phyloP scores from a whole-genome alignment of 208 protist species.

The Leishmania tarentolae region DNA sequence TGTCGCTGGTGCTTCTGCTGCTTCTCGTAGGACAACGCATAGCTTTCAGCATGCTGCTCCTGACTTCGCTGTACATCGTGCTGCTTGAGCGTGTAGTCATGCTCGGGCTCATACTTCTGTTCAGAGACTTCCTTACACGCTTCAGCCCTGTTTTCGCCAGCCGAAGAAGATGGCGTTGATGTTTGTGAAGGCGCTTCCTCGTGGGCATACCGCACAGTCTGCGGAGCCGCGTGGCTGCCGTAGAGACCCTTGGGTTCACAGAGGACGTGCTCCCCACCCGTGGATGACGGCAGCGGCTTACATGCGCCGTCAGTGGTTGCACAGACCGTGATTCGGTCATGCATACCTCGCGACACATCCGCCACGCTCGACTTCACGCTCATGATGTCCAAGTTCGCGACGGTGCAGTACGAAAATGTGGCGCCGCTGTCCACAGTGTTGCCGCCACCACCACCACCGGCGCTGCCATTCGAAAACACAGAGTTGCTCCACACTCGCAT shows the following conservation, averaged over 20 bases:
- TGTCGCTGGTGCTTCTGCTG: background rate
- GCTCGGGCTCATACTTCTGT: background rate
- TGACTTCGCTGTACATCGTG: background rate
- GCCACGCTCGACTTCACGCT: conserved; percentile 2
- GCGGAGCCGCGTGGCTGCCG: conserved; percentile 1
- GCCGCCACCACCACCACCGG: background rate
- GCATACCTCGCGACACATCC: background rate
- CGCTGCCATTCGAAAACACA: background rate
- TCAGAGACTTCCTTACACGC: background rate
- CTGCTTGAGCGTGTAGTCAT: background rate
- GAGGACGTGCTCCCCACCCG: background rate
- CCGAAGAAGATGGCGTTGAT: background rate
- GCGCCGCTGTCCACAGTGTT: background rate
- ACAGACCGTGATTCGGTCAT: background rate
- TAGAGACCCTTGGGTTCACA: background rate
- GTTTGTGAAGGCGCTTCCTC: background rate
- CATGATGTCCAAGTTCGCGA: background rate
- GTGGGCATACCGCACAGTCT: conserved; percentile 1
- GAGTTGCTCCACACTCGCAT: background rate
- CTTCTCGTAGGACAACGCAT: background rate
- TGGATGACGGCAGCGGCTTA: background rate
- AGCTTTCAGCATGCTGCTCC: background rate
- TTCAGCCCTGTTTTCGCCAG: background rate
- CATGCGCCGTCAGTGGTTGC: no score
- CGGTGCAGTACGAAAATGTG: background rate